Conservation (phyloP, 1,139 yeast species). For the Candida sp. region DNA sequence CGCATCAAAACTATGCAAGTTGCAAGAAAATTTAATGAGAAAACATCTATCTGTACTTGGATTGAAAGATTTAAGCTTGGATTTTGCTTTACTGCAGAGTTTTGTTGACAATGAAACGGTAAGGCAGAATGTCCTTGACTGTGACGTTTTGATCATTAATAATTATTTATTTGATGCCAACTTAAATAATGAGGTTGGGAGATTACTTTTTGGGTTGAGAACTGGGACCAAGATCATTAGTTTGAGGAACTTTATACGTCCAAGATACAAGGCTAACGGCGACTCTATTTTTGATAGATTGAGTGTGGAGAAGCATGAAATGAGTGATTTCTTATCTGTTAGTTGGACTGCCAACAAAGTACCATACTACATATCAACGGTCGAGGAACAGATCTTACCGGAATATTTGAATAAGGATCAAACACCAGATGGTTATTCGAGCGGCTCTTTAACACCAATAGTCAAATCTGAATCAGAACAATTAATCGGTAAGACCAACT, state of each 20-base stretch:
- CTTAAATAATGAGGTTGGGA: slow-evolving; percentile 66
- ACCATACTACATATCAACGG: slow-evolving; percentile 74
- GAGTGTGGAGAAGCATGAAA: slow-evolving; percentile 59
- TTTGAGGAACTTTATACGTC: slow-evolving; percentile 68
- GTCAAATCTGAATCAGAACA: neutral
- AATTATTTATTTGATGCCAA: slow-evolving; percentile 79
- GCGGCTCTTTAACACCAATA: neutral
- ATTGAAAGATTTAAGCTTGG: slow-evolving; percentile 50
- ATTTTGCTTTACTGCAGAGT: slow-evolving; percentile 63
- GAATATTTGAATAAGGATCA: slow-evolving; percentile 19
- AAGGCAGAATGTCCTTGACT: slow-evolving; percentile 47
- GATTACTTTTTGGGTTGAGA: slow-evolving; percentile 57
- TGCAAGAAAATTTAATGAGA: slow-evolving; percentile 57
- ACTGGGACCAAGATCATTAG: slow-evolving; percentile 80
- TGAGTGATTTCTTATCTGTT: slow-evolving; percentile 66
- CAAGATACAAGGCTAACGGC: slow-evolving; percentile 50
- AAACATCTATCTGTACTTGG: slow-evolving; percentile 65
- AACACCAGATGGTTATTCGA: slow-evolving; percentile 1
- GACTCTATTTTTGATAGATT: slow-evolving; percentile 64
- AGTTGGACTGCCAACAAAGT: slow-evolving; percentile 93
- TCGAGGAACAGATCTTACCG: slow-evolving; percentile 38
- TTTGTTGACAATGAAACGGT: slow-evolving; percentile 67
- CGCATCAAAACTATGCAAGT: slow-evolving; percentile 66
- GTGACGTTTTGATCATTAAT: slow-evolving; percentile 75
- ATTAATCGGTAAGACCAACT: neutral